These are phyloP conservation scores for Ustilago xerochloae DNA, from an alignment of 1,284 basidiomycete genomes.

Conservation along the genomic window DNA sequence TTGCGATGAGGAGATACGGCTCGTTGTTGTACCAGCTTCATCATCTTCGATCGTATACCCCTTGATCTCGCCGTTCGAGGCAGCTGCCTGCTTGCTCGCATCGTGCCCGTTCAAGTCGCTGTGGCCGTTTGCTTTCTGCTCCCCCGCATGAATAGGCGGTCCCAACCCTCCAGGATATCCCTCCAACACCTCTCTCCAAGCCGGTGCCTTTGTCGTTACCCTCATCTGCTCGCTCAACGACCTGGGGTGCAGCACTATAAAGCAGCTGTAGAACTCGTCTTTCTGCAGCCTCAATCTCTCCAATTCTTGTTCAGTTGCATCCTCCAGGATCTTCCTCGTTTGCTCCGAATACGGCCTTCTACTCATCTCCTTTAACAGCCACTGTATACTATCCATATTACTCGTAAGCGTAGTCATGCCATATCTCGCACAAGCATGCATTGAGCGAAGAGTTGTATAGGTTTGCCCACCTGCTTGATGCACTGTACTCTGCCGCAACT, in stretches of 20 bases:
- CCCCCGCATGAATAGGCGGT: conserved; percentile 1
- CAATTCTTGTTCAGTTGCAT: conserved; percentile 4
- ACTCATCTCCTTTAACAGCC: conserved; percentile 52
- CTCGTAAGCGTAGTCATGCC: conserved; percentile 54
- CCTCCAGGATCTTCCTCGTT: conserved; percentile 1
- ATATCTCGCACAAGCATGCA: conserved; percentile 31
- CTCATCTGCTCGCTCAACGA: conserved; percentile 56
- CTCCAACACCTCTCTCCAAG: conserved; percentile 38
- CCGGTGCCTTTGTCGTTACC: conserved; percentile 26
- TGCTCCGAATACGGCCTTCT: conserved; percentile 21
- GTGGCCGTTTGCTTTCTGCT: not conserved
- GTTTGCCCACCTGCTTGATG: conserved; percentile 39
- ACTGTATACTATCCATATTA: conserved; percentile 54
- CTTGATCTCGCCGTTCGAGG: conserved; percentile 4
- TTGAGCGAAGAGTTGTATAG: conserved; percentile 26
- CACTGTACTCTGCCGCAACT: conserved; percentile 28
- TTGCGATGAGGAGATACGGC: conserved; percentile 15
- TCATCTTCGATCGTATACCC: conserved; percentile 31
- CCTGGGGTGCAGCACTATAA: conserved; percentile 51
- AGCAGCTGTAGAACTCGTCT: conserved; percentile 9
- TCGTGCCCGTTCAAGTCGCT: not conserved
- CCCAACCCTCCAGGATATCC: conserved; percentile 22
- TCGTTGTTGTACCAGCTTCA: not conserved
- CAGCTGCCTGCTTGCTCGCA: not conserved
- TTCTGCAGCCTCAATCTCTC: conserved; percentile 1